A percentile compares a stretch with the other conserved stretches of the same genome.
phyloP scores from a whole-genome alignment of 2,329 filamentous ascomycete genomes.

The Furcasterigmium furcatum region DNA sequence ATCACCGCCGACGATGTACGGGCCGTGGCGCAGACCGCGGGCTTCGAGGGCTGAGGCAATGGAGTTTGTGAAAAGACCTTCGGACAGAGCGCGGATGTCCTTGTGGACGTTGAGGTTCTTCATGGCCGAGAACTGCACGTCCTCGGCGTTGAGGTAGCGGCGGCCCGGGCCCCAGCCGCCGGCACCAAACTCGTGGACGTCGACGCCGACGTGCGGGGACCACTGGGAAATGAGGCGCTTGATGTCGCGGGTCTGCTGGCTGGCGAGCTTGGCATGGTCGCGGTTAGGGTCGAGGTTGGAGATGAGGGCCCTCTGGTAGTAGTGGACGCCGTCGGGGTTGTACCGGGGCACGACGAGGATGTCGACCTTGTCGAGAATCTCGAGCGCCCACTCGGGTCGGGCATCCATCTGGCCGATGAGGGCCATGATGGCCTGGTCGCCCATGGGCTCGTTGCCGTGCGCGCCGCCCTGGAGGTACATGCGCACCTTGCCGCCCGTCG shows the following conservation, averaged over 20 bases:
- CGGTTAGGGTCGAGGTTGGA: slow-evolving; percentile 8
- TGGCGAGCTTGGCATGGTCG: slow-evolving; percentile 6
- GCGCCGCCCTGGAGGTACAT: slow-evolving; percentile 7
- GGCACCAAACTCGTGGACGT: slow-evolving; percentile 8
- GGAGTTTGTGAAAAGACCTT: slow-evolving; percentile 6
- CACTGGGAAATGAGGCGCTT: slow-evolving; percentile 5
- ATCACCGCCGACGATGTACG: slow-evolving; percentile 4
- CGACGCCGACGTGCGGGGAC: slow-evolving; percentile 6
- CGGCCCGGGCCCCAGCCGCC: not conserved
- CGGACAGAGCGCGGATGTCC: slow-evolving; percentile 4
- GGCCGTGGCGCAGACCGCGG: slow-evolving; percentile 3
- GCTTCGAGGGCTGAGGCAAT: slow-evolving; percentile 2
- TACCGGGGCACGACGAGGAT: slow-evolving; percentile 7
- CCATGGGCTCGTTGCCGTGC: too few relatives aligned
- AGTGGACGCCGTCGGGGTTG: too few relatives aligned
- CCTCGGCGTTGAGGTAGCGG: slow-evolving; percentile 3
- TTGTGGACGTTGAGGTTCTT: slow-evolving; percentile 9
- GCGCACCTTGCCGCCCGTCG: slow-evolving; percentile 5
- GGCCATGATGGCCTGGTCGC: slow-evolving; percentile 5
- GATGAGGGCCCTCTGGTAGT: slow-evolving; percentile 7
- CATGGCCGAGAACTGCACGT: slow-evolving; percentile 4
- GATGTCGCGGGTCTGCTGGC: slow-evolving; percentile 7
- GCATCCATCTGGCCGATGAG: slow-evolving; percentile 6
- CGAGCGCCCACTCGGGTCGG: slow-evolving; percentile 5
- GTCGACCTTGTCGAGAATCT: slow-evolving; percentile 5